phyloP scores from a whole-genome alignment of 352 stramenopile genomes.

The Phytophthora colocasiae region DNA sequence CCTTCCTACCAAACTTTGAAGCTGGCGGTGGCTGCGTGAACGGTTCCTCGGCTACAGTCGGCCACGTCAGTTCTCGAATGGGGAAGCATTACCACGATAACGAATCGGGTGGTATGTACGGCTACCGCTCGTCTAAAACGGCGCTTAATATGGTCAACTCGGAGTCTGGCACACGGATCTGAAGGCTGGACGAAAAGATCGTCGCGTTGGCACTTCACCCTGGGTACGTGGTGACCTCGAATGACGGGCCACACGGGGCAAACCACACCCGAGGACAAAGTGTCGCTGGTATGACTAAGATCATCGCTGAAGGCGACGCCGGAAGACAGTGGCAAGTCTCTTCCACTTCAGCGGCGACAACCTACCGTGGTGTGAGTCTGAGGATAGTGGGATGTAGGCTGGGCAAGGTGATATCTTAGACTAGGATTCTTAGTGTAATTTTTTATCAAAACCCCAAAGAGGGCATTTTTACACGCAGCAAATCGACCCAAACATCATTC shows the following conservation, averaged over 20 bases:
- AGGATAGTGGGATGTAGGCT: too few relatives aligned
- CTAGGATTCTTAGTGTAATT: too few relatives aligned
- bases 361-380: too few relatives aligned
- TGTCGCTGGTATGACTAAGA: constrained; percentile 40
- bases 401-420: too few relatives aligned
- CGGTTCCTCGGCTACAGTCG: constrained; percentile 41
- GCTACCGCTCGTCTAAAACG: constrained; percentile 70
- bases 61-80: constrained; percentile 51
- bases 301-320: constrained; percentile 39
- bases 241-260: constrained; percentile 43
- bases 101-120: constrained; percentile 41
- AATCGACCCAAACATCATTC: too few relatives aligned
- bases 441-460: too few relatives aligned
- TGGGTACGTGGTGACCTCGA: constrained; percentile 55
- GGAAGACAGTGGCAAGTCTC: constrained; percentile 48
- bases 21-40: constrained; percentile 28
- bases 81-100: constrained; percentile 52
- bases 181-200: constrained; percentile 49
- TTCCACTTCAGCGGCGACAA: constrained; percentile 18
- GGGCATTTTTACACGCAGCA: too few relatives aligned
- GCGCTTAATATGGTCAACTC: constrained; percentile 72
- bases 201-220: constrained; percentile 46
- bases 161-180: constrained; percentile 47
- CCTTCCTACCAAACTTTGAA: constrained; percentile 53
- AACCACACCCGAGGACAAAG: constrained; percentile 36